These are phyloP conservation scores for Conoideocrella luteorostrata DNA, from an alignment of 2,329 filamentous ascomycete species.

Conservation along the genomic window DNA sequence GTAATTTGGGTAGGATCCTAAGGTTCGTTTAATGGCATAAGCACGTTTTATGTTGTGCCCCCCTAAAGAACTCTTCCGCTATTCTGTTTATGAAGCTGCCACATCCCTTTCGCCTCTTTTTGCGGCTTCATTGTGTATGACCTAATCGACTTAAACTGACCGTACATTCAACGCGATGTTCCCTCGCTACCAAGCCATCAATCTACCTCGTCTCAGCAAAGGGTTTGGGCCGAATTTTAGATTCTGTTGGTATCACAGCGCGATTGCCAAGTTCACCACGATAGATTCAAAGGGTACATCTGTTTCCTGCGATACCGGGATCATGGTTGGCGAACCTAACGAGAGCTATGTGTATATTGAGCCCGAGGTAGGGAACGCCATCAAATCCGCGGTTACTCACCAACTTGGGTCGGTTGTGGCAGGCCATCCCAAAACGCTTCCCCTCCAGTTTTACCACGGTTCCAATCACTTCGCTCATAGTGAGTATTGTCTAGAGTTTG, in stretches of 20 bases:
- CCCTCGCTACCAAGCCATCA: too few species aligned
- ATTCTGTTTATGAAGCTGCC: too few species aligned
- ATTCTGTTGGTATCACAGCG: conserved; percentile 8
- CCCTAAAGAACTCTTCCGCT: too few species aligned
- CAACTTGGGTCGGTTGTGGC: conserved; percentile 7
- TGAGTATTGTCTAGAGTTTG: not conserved
- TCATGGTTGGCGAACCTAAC: conserved; percentile 11
- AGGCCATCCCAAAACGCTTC: conserved; percentile 6
- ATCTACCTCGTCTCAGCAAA: too few species aligned
- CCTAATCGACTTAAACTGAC: too few species aligned
- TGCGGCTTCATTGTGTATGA: too few species aligned
- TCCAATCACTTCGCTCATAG: conserved; percentile 9
- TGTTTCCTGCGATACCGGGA: conserved; percentile 9
- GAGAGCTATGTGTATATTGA: conserved; percentile 11
- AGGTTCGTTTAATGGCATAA: too few species aligned
- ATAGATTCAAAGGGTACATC: conserved; percentile 7
- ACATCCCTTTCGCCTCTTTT: too few species aligned
- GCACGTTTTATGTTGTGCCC: too few species aligned
- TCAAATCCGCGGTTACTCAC: conserved; percentile 7
- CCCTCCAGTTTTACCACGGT: conserved; percentile 10
- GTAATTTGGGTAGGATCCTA: too few species aligned
- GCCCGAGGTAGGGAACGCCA: conserved; percentile 12
- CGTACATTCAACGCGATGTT: too few species aligned
- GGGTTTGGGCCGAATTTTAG: too few species aligned
- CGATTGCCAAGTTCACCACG: conserved; percentile 11